phyloP scores from a whole-genome alignment of 768 basidiomycete genomes.

The Lyophyllum decastes region DNA sequence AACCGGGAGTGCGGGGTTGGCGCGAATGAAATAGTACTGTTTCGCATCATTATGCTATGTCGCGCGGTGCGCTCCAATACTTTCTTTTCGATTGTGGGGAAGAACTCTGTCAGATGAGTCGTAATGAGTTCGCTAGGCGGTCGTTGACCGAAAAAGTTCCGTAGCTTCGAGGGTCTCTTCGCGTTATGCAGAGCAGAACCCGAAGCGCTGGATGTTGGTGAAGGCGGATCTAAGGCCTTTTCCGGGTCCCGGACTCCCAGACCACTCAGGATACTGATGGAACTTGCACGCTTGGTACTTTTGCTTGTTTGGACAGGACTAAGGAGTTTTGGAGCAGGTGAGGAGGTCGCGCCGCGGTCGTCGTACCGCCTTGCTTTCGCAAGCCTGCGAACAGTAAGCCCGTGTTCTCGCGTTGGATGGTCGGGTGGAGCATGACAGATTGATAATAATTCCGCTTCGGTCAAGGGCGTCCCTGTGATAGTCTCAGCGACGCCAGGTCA shows the following conservation, averaged over 20 bases:
- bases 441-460: constrained; percentile 76
- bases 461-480: constrained; percentile 66
- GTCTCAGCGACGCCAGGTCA: constrained; percentile 3
- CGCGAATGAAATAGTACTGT: constrained; percentile 51
- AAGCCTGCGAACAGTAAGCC: constrained; percentile 70
- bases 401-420: constrained; percentile 77
- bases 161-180: constrained; percentile 69
- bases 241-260: constrained; percentile 87
- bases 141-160: constrained; percentile 97
- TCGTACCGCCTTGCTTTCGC: constrained; percentile 42
- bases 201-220: constrained; percentile 42
- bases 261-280: constrained; percentile 91
- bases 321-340: constrained; percentile 30
- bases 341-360: constrained; percentile 38
- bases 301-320: constrained; percentile 33
- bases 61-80: constrained; percentile 86
- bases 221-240: constrained; percentile 60
- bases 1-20: constrained; percentile 55
- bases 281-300: constrained; percentile 88
- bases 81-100: constrained; percentile 92
- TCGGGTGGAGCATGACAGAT: constrained; percentile 84
- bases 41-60: constrained; percentile 81
- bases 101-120: constrained; percentile 91
- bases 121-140: constrained; percentile 98
- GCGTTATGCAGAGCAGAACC: constrained; percentile 36